Evolutionary conservation across 768 basidiomycete species (phyloP), one percentile per base, ranked within the genome.

Genomic region (Pisolithus tinctorius): DNA sequence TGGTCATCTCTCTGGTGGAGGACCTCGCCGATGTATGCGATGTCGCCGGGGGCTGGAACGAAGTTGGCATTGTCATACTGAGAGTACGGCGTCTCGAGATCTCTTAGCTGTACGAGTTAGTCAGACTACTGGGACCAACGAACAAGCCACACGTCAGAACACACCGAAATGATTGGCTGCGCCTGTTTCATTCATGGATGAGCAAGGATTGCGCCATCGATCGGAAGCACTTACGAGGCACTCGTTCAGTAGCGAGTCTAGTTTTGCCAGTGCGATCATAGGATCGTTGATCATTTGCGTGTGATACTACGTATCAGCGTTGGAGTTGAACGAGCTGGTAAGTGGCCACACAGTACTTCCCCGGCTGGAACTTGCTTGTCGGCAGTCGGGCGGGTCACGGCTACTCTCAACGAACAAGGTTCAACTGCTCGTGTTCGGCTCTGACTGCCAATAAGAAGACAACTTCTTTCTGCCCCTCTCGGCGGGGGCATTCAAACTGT

Each of bases 171-270:
- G n/a, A 30, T 27, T 30, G 27, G 60, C 51, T 34, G 48, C 58
- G 46, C 51, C 40, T 45, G 53, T 30, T 34, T 34, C 34, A 38
- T 34, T 17, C 30, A 31, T 8, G 36, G 26, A 62, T 68, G 64
- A 66, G 66, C 64, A 56, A 66, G 45, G 60, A 66, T 66, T 59
- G 65, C 66, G 67, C 67, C 53, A 66, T 66, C 57, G 55, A 27
- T 45, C 42, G 48, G 51, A 34, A 55, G 25, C 55, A 64, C 62
- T 50, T 34, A 46, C 45, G 43, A 63, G 52, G 55, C 37, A 55
- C 6, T 52, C 56, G 16, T 68, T 57, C 45, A 66, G 41, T 6
- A 57, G 57, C 37, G 26, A 34, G 25, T 61, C 47, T 43, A 62
- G 54, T 14, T 30, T 20, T 4, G 50, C 54, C 13, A 64, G 47